Base-by-base conservation (phyloP, 208 protist genomes). In the Trichomonas gallinae region DNA sequence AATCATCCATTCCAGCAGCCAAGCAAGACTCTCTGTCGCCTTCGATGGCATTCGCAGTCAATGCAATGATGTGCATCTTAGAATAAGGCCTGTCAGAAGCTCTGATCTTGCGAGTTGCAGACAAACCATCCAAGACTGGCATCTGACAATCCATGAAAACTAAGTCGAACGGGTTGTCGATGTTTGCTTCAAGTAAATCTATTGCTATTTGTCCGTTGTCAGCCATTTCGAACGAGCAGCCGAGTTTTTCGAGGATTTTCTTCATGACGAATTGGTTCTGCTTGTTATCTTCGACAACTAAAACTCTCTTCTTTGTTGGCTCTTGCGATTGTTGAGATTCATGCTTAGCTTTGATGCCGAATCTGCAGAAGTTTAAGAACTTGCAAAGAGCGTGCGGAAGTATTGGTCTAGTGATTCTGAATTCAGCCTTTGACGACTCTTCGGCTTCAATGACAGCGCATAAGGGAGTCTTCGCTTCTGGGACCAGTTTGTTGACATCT, bases 61-160 rank as follows among this genome's bases (percentile, higher is more conserved):
- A 26, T 36, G 97, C 97, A 63, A 97, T 96, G 87, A 97, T 97
- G 9, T 96, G 97, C 63, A 97, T 36, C 0, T 9, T 31, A 26
- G 40, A 26, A 38, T 58, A 40, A 42, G n/a, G 9, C 11, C n/a
- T 36, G 9, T 26, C 88, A 48, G 45, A 48, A 9, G 17, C 31
- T 38, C 96, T 96, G n/a, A 97, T 97, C 15, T 36, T 36, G 0
- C 15, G 1, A 10, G 97, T 97, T 44, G 97, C 97, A 26, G 96
- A 51, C 34, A 96, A 97, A 15, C 97, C 97, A 38, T 97, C 93
- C 63, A 97, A 96, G 3, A 96, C 48, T 34, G 97, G 97, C 97
- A 97, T 97, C 93, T 97, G 89, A 96, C 88, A 96, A 82, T 97
- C 96, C 97, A 97, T 97, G 48, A 97, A 96, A 0, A 97, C 46